Percentiles rank a stretch among this genome's conserved stretches.
Evolutionary conservation across 306 rosid species (phyloP).

Genomic region (Cyclanthera cordifolia): DNA sequence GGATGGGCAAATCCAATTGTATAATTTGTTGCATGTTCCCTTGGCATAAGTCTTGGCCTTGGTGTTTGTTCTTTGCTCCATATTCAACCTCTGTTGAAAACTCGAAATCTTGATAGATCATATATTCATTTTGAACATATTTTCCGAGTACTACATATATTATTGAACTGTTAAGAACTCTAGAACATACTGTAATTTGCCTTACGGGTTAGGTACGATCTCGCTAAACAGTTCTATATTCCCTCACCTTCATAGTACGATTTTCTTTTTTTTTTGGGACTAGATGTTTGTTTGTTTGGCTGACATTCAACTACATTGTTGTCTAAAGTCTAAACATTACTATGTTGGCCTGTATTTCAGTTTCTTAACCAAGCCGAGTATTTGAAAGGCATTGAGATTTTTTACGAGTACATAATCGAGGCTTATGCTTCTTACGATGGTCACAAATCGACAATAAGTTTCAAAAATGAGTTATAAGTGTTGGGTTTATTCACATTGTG

Average conservation of each 20-base stretch:
- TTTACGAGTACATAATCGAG: conserved; percentile 55
- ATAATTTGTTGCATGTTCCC: background rate
- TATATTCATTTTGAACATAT: background rate
- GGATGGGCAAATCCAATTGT: background rate
- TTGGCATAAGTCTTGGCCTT: background rate
- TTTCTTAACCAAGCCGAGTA: conserved; percentile 69
- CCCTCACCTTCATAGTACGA: no score
- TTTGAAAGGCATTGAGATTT: conserved; percentile 63
- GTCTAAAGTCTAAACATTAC: background rate
- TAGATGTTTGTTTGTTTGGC: background rate
- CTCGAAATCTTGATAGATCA: background rate
- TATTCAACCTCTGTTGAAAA: background rate
- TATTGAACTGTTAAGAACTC: background rate
- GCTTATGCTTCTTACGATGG: conserved; percentile 46
- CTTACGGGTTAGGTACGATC: background rate
- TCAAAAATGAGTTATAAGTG: conserved; percentile 65
- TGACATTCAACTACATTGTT: background rate
- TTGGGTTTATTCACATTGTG: no score
- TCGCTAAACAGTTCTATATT: no score
- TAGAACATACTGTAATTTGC: background rate
- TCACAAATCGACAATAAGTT: conserved; percentile 17
- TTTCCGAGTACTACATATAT: no score
- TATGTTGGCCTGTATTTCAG: conserved; percentile 27
- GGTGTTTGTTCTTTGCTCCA: background rate
- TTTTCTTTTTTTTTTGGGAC: background rate